Base-by-base conservation (phyloP, 495 filamentous ascomycete species). In the Penicillium soppii region DNA sequence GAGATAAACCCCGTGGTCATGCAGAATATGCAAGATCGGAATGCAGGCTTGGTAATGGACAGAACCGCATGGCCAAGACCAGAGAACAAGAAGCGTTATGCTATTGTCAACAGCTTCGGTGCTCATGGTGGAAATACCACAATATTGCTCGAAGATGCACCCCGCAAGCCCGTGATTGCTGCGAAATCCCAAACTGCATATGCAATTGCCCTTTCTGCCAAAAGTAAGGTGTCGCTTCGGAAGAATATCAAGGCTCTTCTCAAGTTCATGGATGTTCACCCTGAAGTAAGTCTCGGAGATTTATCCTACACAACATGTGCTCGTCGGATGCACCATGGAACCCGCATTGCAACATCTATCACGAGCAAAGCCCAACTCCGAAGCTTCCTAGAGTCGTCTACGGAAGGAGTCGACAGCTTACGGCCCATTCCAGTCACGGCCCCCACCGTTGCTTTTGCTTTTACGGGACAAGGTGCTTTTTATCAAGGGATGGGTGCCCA, bases 391-490 rank as follows among this genome's bases (percentile, higher is more conserved):
- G 40, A 44, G 15, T 2, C 32, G 16, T 19, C 16, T 3, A 16
- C 23, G 16, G 23, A 41, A 10, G 17, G 26, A 8, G 27, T 36
- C n/a, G 17, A 9, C 22, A n/a, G 19, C 7, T 6, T 20, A 16
- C 23, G 38, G 1, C 47, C 47, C 13, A n/a, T 43, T 20, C 10
- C 38, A 13, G 3, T 7, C 6, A 17, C 33, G 7, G 13, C 51
- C 30, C 52, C 65, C 1, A 30, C 61, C 7, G 71, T 86, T 5
- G 80, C 79, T 0, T 86, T 90, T 54, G 63, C 77, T 25, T 90
- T 89, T 59, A 87, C 85, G 9, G 86, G 86, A 15, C 86, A 90
- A 60, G 86, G 86, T 7, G 75, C 82, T 1, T 78, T 82, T 33
- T 86, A 86, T 33, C 46, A 58, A 23, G 58, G 49, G 1, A 62